Conservation (phyloP, 2,329 filamentous ascomycete genomes). For the Phyllosticta citrichinensis region DNA sequence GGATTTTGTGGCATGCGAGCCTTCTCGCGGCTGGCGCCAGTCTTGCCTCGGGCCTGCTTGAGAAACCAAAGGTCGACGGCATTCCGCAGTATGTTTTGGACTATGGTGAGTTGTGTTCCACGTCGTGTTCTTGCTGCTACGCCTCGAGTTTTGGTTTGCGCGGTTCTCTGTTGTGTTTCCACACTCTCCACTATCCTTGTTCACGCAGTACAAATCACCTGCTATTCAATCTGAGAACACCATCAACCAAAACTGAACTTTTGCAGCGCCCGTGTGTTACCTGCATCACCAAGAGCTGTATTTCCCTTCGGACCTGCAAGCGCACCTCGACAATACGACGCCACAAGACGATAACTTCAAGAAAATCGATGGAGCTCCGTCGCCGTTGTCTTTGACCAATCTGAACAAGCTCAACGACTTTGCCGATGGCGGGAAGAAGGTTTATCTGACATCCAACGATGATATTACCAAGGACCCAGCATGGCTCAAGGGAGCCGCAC, state of each 20-base stretch:
- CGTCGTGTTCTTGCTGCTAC: not conserved
- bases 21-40: not conserved
- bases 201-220: not conserved
- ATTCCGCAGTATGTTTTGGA: conserved; percentile 29
- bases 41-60: not conserved
- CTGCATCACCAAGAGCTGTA: conserved; percentile 35
- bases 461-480: conserved; percentile 31
- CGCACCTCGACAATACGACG: conserved; percentile 31
- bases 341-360: conserved; percentile 28
- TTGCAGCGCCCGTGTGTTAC: conserved; percentile 34
- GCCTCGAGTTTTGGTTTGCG: not conserved
- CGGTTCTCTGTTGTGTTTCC: not conserved
- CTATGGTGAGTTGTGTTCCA: conserved; percentile 22
- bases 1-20: not conserved
- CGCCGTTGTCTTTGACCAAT: conserved; percentile 32
- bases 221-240: not conserved
- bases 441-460: conserved; percentile 38
- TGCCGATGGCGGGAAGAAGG: conserved; percentile 13
- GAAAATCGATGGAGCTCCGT: conserved; percentile 21
- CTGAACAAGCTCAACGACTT: conserved; percentile 32
- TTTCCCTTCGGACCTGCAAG: conserved; percentile 33
- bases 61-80: conserved; percentile 7
- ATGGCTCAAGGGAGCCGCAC: conserved; percentile 43
- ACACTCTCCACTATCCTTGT: not conserved
- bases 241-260: not conserved